Base-by-base conservation (phyloP, 805 yeast species). In the Yarrowia sp. region DNA sequence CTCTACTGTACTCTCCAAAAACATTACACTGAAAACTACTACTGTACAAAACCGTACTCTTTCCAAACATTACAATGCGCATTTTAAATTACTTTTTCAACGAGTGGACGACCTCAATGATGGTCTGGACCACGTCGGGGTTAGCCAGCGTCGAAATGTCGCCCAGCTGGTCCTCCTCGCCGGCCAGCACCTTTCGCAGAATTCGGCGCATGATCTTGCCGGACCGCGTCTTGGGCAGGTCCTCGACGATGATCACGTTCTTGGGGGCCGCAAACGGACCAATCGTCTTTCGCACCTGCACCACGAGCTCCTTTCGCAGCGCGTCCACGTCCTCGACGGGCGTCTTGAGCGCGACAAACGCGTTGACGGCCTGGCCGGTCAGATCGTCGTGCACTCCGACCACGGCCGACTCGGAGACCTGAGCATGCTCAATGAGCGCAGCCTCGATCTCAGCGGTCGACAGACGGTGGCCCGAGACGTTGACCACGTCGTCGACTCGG, bases 161-260 rank as follows among this genome's bases (percentile, higher is more conserved):
- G 66, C 99, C 99, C 68, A 94, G 81, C 73, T 87, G 89, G 67
- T 58, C 96, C 68, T 87, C 96, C 80, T 93, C 97, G 68, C 93
- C 92, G 59, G 94, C 85, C 62, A 91, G 86, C 65, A 93, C 83
- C 79, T 94, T 94, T 78, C 99, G 87, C 76, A 94, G 82, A 66
- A 94, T 88, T 80, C 99, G 89, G 81, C 99, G 88, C 96, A 94
- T 93, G 73, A 94, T 93, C 82, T 94, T 94, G 69, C 99, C 99
- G 10, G 97, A 90, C 79, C 99, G 85, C 22, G 99, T 94, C 83
- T 93, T 94, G 77, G 99, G 99, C 75, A 94, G 83, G 73, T 94
- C 98, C 64, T 84, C 86, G 62, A 93, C 96, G 64, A 92, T 77
- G 68, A 87, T 79, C 63, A 92, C 85, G 63, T 85, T 79, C 76